Evolutionary conservation across 352 stramenopile genomes (phyloP), one percentile per base, ranked within the genome.

Genomic region (Globisporangium middletonii): DNA sequence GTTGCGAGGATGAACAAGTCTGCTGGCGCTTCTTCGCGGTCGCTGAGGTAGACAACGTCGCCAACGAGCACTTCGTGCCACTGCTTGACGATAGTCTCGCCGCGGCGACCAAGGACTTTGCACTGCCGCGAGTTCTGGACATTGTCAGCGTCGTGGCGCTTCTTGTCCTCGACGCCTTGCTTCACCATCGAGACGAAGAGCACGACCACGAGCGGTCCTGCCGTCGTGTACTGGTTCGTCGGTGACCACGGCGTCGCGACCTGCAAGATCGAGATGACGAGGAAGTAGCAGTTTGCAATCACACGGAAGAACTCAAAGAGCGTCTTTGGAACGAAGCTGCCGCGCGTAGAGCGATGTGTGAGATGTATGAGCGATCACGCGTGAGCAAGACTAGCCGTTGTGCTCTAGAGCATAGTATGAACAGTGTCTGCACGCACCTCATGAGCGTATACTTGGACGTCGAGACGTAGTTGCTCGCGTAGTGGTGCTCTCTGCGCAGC

Each of bases 281-380:
- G 64, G 64, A 98, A 98, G 69, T 98, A 98, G 65, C 96, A 83
- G 65, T 98, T 98, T 23, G 87, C 92, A 63, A 97, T 89, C 52
- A 94, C 77, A 27, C 91, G 79, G 71, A 98, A 98, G 72, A 98
- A 97, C 67, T 98, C 89, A 23, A 94, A 85, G 45, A 97, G 75
- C 46, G 89, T 94, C 75, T 97, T 84, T 11, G 96, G 95, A 8
- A 98, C 59, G 66, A 98, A 99, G 49, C 81, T 97, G 30, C 30
- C 4, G 30, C 30, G 30, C 4, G 30, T 35, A 8, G 30, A 8
- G 8, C 30, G 8, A 35, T 8, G 30, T 35, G 8, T 8, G 30
- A 23, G 23, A 35, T 35, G 30, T 8, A 35, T 35, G 30, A 35
- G 30, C 4, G 30, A 9, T 5, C 4, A 8, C 30, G 30, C 30